These are phyloP conservation scores for Salix purpurea DNA, from an alignment of 345 rosid species.

Conservation along the genomic window DNA sequence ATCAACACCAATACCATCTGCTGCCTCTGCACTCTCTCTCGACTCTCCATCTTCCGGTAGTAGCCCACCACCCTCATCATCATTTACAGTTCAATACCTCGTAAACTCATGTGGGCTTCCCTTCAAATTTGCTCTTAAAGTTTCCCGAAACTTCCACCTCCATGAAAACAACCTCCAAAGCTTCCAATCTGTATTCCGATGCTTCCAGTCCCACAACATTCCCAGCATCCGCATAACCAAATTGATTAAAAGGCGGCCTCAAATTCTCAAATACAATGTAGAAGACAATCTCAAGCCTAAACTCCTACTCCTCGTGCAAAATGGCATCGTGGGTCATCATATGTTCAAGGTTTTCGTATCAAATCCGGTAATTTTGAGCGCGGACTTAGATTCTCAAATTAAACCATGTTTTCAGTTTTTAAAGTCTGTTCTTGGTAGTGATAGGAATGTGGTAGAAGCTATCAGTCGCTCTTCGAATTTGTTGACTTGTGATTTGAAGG, in stretches of 20 bases:
- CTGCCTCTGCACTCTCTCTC: too few relatives aligned
- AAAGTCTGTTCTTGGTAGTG: neutral
- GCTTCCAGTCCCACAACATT: neutral
- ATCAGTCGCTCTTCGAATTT: neutral
- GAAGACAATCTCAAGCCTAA: neutral
- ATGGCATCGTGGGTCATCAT: neutral
- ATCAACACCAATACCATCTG: too few relatives aligned
- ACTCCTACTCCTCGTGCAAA: neutral
- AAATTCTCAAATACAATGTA: neutral
- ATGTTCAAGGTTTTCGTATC: neutral
- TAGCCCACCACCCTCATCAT: too few relatives aligned
- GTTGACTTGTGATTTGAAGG: neutral
- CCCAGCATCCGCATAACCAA: neutral
- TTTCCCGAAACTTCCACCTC: neutral
- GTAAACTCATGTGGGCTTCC: neutral
- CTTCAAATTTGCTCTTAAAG: neutral
- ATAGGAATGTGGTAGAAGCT: neutral
- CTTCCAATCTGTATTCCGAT: neutral
- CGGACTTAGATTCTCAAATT: neutral
- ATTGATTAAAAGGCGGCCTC: neutral
- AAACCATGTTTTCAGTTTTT: neutral
- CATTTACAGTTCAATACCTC: neutral
- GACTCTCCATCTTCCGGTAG: too few relatives aligned
- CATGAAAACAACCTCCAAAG: neutral
- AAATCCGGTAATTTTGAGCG: neutral